These are phyloP conservation scores for Cutaneotrichosporon cutaneum DNA, from an alignment of 1,284 basidiomycete genomes.

Conservation along the genomic window DNA sequence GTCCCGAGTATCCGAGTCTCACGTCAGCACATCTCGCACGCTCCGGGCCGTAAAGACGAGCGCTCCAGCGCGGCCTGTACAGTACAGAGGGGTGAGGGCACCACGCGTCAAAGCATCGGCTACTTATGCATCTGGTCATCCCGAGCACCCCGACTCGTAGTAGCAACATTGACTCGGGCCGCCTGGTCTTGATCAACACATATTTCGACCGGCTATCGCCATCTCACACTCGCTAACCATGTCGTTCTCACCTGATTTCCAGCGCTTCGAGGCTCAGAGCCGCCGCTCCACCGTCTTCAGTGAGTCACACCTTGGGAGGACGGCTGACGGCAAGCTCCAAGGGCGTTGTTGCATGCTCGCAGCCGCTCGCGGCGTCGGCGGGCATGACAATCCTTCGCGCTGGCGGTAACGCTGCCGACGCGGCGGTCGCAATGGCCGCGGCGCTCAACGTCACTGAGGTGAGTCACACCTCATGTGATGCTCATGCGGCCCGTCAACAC, in stretches of 20 bases:
- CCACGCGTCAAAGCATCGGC: too few relatives aligned
- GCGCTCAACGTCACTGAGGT: constrained; percentile 83
- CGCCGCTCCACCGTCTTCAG: constrained; percentile 34
- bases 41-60: too few relatives aligned
- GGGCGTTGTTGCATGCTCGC: constrained; percentile 77
- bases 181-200: too few relatives aligned
- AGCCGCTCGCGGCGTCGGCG: constrained; percentile 79
- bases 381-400: constrained; percentile 78
- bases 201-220: not conserved
- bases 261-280: constrained; percentile 25
- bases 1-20: too few relatives aligned
- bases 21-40: too few relatives aligned
- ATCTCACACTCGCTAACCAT: constrained; percentile 1
- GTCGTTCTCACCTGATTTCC: constrained; percentile 7
- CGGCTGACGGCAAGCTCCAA: constrained; percentile 78
- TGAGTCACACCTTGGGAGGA: constrained; percentile 63
- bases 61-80: not conserved
- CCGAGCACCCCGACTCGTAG: too few relatives aligned
- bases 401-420: constrained; percentile 85
- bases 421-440: constrained; percentile 75
- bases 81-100: too few relatives aligned
- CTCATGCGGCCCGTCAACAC: constrained; percentile 32
- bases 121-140: too few relatives aligned
- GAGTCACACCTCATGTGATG: constrained; percentile 58
- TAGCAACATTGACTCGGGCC: too few relatives aligned